phyloP scores from a whole-genome alignment of 306 rosid species.

The Rosa persica region DNA sequence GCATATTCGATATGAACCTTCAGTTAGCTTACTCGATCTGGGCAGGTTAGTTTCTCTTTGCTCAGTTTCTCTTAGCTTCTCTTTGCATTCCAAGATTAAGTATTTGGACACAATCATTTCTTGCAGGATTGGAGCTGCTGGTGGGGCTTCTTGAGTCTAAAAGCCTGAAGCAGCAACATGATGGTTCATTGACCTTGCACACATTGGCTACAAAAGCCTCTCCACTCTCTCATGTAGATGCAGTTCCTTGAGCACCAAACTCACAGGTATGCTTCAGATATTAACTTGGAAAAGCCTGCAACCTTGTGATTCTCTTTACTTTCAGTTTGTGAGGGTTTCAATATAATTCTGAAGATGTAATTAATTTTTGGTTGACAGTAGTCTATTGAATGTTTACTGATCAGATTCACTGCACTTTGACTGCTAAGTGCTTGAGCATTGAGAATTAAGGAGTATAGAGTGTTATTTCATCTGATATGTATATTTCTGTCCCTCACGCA shows the following conservation, averaged over 20 bases:
- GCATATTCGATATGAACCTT: no score
- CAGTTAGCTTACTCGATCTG: no score
- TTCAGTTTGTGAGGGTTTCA: conserved; percentile 5
- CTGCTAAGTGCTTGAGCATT: neutral
- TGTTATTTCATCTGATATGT: neutral
- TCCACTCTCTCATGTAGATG: conserved; percentile 59
- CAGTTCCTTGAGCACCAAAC: conserved; percentile 72
- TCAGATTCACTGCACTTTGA: neutral
- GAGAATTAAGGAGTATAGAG: neutral
- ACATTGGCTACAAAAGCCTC: conserved; percentile 68
- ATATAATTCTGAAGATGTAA: neutral
- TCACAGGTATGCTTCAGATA: conserved; percentile 58
- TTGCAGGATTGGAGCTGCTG: conserved; percentile 71
- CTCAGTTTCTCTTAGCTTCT: no score
- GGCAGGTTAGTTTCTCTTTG: no score
- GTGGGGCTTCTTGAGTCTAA: conserved; percentile 64
- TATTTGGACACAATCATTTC: neutral
- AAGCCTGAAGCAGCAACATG: conserved; percentile 57
- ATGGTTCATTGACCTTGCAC: conserved; percentile 71
- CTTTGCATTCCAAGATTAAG: neutral
- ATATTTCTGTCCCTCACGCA: neutral
- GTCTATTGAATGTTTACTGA: neutral
- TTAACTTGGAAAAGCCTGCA: neutral
- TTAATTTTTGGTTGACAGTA: neutral
- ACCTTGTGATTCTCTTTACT: neutral